Conservation (phyloP, 2,329 filamentous ascomycete species). For the Fusarium nisikadoi region DNA sequence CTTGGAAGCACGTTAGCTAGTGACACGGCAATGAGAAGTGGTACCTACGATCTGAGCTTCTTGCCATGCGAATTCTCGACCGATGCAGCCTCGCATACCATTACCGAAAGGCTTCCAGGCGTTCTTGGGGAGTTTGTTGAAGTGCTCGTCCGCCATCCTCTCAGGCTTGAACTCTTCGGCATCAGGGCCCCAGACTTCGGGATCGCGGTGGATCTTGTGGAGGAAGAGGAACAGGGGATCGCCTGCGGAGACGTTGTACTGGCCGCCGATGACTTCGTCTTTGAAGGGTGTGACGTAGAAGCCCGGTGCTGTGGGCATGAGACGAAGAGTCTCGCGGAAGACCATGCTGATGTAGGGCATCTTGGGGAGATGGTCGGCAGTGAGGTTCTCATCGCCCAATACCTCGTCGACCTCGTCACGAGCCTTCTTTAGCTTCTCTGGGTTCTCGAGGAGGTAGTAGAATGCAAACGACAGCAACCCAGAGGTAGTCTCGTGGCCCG, state of each 20-base stretch:
- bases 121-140: conserved; percentile 9
- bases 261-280: background rate
- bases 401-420: background rate
- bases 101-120: conserved; percentile 10
- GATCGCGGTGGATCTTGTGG: conserved; percentile 5
- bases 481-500: background rate
- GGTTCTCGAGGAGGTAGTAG: conserved; percentile 1
- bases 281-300: background rate
- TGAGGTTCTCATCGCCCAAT: background rate
- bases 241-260: background rate
- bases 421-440: background rate
- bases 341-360: conserved; percentile 15
- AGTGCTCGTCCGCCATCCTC: conserved; percentile 6
- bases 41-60: conserved; percentile 5
- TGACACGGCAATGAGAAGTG: rapidly evolving
- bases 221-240: background rate
- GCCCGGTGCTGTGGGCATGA: conserved; percentile 1
- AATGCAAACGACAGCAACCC: background rate
- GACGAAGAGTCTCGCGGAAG: conserved; percentile 8
- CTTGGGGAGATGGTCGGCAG: background rate
- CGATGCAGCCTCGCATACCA: conserved; percentile 8
- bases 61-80: conserved; percentile 6
- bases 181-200: background rate
- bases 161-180: conserved; percentile 4
- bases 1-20: background rate